Evolutionary conservation across 2,329 filamentous ascomycete genomes (phyloP), one percentile per base, ranked within the genome.

Genomic region (Phialemonium atrogriseum): DNA sequence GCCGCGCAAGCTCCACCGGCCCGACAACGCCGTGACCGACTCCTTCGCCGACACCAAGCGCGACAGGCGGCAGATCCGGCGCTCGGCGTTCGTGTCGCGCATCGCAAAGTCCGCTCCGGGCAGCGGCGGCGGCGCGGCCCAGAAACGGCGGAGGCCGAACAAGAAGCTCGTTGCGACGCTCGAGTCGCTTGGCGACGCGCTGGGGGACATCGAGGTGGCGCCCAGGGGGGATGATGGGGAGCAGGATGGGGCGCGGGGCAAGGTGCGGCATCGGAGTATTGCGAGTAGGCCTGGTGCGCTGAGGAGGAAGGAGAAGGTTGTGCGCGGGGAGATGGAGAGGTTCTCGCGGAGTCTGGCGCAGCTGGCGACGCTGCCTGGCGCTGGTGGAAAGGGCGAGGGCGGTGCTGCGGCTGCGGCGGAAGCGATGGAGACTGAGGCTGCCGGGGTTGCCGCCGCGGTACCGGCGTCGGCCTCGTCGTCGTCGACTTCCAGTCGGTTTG

Each of bases 281-380:
- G 80, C 73, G 57, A 80, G 73, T 40, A 67, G 78, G 33, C 84
- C 77, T 3, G 89, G 89, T 1, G 85, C 86, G 14, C 68, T 88
- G 60, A 93, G 86, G 70, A 69, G 74, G 50, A 91, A 86, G 60
- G 84, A 87, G 59, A 80, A 71, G 56, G 51, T 96, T 19, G 84
- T 94, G 36, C 76, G 66, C 54, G 66, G 74, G 37, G 89, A 96
- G 70, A 81, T 84, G 62, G 77, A 87, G 54, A 68, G 89, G 38
- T 95, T 96, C 53, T 80, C 77, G 22, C 74, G 70, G 51, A 95
- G 86, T 52, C 68, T 96, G 70, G 88, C 84, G 12, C 73, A 80
- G 55, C 62, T 95, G 62, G 67, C 70, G 10, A 56, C 52, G 11
- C 56, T 66, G 17, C 43, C 45, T 28, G 46, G 39, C 27, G 48